Base-by-base conservation (phyloP, 1,284 basidiomycete species). In the Hortiboletus rubellus region DNA sequence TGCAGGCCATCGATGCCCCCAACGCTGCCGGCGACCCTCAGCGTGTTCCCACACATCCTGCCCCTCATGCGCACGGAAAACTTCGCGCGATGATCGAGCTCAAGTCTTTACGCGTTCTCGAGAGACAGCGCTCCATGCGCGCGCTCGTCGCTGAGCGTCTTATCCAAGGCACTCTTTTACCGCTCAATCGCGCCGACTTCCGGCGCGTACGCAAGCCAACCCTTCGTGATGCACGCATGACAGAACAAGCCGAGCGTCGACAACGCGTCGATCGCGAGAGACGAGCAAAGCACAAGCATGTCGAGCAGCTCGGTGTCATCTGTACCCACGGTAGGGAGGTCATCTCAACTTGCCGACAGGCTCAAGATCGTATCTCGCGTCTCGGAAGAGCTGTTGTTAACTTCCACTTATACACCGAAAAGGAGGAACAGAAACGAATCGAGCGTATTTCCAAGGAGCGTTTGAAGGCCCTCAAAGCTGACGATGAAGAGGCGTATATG, bases 401-500 rank as follows among this genome's bases (percentile, higher is more conserved):
- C 54, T 91, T 98, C 77, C 96, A 98, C 75, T 79, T 81, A 30
- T 84, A 86, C 57, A 97, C 96, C 0, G 96, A 99, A 80, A 96
- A 96, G 80, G 96, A 99, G 78, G 98, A 99, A 81, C 95, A 98
- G 80, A 95, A 97, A 76, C 85, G 96, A 38, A 92, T 99, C 64
- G 97, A 99, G 76, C 82, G 95, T 59, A 87, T 99, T 50, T 91
- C 93, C 49, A 99, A 98, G 79, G 97, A 99, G 74, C 94, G 96
- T 93, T 81, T 99, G 65, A 96, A 94, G 78, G 97, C 97, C 22
- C 86, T 99, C 63, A 96, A 96, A 78, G 92, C 92, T 43, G 96
- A 99, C 72, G 96, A 99, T 79, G 97, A 99, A 79, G 97, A 98
- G 74, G 96, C 94, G 18, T 99, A 99, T 74, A 91, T 99, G 83